Conservation (phyloP, 2,329 filamentous ascomycete species). For the Colletotrichum plurivorum region DNA sequence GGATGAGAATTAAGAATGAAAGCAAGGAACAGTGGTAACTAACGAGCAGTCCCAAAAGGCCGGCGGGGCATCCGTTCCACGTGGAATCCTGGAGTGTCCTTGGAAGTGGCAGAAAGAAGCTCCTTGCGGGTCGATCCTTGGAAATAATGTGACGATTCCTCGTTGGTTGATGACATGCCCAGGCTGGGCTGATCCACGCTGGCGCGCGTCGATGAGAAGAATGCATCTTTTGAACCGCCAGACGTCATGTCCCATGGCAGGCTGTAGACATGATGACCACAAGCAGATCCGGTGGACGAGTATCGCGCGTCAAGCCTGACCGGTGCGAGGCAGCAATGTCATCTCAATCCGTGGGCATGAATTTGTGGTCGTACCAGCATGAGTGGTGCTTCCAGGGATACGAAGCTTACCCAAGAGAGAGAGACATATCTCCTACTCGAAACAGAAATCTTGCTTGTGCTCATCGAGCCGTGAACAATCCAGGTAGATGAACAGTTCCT, state of each 20-base stretch:
- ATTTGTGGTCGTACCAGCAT: constrained; percentile 6
- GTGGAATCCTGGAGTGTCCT: constrained; percentile 3
- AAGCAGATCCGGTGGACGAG: constrained; percentile 2
- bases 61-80: constrained; percentile 13
- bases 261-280: constrained; percentile 20
- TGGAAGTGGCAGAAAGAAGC: neutral
- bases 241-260: constrained; percentile 39
- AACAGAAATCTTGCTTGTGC: constrained; percentile 12
- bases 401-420: constrained; percentile 30
- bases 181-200: neutral
- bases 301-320: neutral
- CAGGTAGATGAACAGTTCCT: neutral
- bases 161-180: neutral
- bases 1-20: neutral
- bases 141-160: neutral
- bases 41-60: constrained; percentile 30
- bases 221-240: constrained; percentile 28
- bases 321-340: neutral
- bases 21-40: constrained; percentile 38
- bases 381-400: neutral
- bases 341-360: constrained; percentile 9
- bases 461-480: constrained; percentile 18
- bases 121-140: constrained; percentile 2
- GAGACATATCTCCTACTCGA: constrained; percentile 4
- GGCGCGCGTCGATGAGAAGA: neutral